Percentiles rank a stretch among this genome's conserved stretches.
These are phyloP conservation scores for Acanthochlamys bracteata DNA, from an alignment of 106 monocot genomes.

Conservation along the genomic window DNA sequence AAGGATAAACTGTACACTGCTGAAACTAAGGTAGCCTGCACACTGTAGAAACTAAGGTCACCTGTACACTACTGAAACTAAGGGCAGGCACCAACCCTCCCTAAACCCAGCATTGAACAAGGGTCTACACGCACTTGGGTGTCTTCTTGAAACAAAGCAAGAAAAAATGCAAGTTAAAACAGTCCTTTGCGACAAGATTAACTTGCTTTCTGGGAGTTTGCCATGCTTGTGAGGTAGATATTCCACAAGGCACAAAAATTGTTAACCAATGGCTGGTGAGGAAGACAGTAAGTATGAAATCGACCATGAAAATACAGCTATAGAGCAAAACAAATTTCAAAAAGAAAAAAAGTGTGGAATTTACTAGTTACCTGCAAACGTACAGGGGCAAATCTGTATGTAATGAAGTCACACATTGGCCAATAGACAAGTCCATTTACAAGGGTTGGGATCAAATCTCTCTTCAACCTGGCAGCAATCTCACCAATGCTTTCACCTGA, in stretches of 20 bases:
- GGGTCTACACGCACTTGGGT: no score
- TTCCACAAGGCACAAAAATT: neutral
- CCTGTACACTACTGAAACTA: no score
- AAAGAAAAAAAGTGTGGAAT: neutral
- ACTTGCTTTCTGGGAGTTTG: neutral
- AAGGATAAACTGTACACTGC: no score
- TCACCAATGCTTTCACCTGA: conserved; percentile 71
- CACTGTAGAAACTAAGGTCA: no score
- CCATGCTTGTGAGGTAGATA: neutral
- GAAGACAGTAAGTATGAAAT: neutral
- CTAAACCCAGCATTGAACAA: no score
- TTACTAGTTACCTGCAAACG: conserved; percentile 63
- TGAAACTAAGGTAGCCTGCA: no score
- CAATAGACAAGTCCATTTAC: conserved; percentile 69
- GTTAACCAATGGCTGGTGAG: neutral
- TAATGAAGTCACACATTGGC: conserved; percentile 93
- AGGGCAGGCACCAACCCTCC: no score
- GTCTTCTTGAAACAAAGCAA: no score
- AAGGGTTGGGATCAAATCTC: conserved; percentile 79
- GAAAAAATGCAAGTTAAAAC: no score
- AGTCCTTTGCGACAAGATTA: neutral
- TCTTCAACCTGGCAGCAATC: conserved; percentile 78
- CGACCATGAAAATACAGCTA: neutral
- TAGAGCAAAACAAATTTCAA: neutral
- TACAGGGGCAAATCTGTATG: conserved; percentile 82